Base-by-base conservation (phyloP, 2,329 filamentous ascomycete genomes). In the Lachnellula arida region DNA sequence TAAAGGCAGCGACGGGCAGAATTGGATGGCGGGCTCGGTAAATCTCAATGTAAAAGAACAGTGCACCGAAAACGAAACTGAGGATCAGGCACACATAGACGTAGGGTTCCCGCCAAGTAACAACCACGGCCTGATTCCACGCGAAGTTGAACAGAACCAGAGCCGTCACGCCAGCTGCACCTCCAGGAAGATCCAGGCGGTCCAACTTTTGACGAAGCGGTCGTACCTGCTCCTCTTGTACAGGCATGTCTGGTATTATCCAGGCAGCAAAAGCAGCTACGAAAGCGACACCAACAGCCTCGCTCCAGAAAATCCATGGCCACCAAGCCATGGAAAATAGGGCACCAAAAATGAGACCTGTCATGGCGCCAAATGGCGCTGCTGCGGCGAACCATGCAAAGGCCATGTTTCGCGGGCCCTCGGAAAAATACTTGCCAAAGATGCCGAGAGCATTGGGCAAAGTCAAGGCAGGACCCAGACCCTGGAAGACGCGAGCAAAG, bases 361-460 rank as follows among this genome's bases (percentile, higher is more conserved):
- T 9, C 15, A 42, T 22, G 7, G 47, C 47, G 17, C 47, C 47
- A 15, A n/a, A n/a, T 25, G 48, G 48, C 22, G 48, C 48, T 8
- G 9, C 22, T 6, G 48, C 48, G 49, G 76, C 78, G 56, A 80
- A 81, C 9, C 77, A 55, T 0, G 74, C 70, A 60, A 89, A 86
- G 0, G 81, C 76, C 71, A 87, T 80, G 48, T 81, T 77, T 67
- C 86, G 87, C 56, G 77, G 75, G 51, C 70, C 72, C 0, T 84
- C 84, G 0, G 74, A 70, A 60, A 86, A 87, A 0, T 78, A 76
- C 0, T 74, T 73, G 2, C 83, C 84, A 0, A 88, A 68, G 12
- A 89, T 74, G 2, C 84, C 85, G 22, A 88, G 70, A 0, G 76
- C 82, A 59, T 87, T 89, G 0, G 86, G 86, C 23, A 88, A 72